These are phyloP conservation scores for Lodderomyces elongisporus DNA, from an alignment of 1,139 yeast species.

Conservation along the genomic window DNA sequence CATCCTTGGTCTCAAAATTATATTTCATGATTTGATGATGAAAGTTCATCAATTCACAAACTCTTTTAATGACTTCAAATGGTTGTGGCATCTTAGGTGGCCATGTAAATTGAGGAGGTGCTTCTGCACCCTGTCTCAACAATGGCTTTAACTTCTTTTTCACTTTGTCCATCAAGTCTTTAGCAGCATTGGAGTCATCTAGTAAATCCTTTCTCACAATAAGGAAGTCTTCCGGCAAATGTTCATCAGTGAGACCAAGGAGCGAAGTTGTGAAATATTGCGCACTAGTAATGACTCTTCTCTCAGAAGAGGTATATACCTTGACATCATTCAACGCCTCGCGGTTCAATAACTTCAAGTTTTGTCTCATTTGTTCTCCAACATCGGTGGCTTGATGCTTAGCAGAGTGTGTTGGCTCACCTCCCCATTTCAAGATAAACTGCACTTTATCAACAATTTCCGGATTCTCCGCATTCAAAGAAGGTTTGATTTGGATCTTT, in stretches of 20 bases:
- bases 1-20: conserved; percentile 68
- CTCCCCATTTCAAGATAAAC: conserved; percentile 97
- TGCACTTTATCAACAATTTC: conserved; percentile 88
- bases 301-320: conserved; percentile 87
- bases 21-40: conserved; percentile 81
- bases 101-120: conserved; percentile 99
- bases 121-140: conserved; percentile 91
- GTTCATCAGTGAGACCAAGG: conserved; percentile 57
- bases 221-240: conserved; percentile 73
- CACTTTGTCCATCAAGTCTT: conserved; percentile 95
- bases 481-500: conserved; percentile 91
- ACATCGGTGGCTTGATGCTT: conserved; percentile 89
- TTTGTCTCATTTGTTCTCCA: conserved; percentile 94
- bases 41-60: conserved; percentile 92
- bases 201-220: conserved; percentile 83
- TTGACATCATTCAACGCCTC: conserved; percentile 80
- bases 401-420: conserved; percentile 98
- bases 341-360: conserved; percentile 77
- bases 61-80: conserved; percentile 84
- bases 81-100: conserved; percentile 99
- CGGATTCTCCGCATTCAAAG: conserved; percentile 55
- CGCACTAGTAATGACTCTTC: conserved; percentile 91
- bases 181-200: conserved; percentile 98
- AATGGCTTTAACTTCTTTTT: conserved; percentile 94
- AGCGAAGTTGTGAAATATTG: conserved; percentile 82